These are phyloP conservation scores for Jatropha multifida DNA, from an alignment of 441 rosid species.

Conservation along the genomic window DNA sequence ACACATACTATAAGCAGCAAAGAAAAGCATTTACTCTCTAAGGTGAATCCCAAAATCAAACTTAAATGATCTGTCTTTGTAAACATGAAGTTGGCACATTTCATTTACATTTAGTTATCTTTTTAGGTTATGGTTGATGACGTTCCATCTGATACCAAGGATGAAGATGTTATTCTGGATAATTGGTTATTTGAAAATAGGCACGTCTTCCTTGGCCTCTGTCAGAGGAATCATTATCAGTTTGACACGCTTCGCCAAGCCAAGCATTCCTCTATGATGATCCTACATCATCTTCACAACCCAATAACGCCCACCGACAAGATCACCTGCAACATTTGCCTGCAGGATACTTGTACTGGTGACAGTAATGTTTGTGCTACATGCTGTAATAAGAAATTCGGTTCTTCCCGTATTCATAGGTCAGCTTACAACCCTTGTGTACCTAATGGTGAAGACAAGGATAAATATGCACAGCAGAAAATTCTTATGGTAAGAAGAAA, in stretches of 20 bases:
- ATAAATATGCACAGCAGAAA: constrained; percentile 5
- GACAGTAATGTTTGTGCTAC: constrained; percentile 36
- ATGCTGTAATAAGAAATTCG: constrained; percentile 35
- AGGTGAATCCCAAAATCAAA: constrained; percentile 41
- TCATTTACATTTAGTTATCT: not conserved
- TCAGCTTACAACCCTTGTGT: constrained; percentile 25
- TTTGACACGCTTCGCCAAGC: constrained; percentile 74
- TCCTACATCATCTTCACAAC: constrained; percentile 55
- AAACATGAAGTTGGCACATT: not conserved
- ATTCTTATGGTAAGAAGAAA: constrained; percentile 21
- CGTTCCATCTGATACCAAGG: constrained; percentile 48
- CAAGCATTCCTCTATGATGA: constrained; percentile 83
- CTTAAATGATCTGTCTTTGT: not conserved
- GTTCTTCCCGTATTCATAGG: constrained; percentile 32
- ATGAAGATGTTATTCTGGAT: constrained; percentile 43
- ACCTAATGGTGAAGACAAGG: constrained; percentile 18
- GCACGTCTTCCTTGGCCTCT: constrained; percentile 53
- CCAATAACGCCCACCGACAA: constrained; percentile 19
- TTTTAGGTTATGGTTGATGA: constrained; percentile 46
- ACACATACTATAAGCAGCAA: constrained; percentile 31
- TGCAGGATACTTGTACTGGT: constrained; percentile 26
- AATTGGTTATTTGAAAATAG: constrained; percentile 55
- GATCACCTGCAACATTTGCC: constrained; percentile 42
- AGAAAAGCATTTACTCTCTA: constrained; percentile 53
- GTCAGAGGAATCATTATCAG: constrained; percentile 51